Evolutionary conservation across 1,284 basidiomycete species (phyloP).

Genomic region (Afroboletus lepidellus): DNA sequence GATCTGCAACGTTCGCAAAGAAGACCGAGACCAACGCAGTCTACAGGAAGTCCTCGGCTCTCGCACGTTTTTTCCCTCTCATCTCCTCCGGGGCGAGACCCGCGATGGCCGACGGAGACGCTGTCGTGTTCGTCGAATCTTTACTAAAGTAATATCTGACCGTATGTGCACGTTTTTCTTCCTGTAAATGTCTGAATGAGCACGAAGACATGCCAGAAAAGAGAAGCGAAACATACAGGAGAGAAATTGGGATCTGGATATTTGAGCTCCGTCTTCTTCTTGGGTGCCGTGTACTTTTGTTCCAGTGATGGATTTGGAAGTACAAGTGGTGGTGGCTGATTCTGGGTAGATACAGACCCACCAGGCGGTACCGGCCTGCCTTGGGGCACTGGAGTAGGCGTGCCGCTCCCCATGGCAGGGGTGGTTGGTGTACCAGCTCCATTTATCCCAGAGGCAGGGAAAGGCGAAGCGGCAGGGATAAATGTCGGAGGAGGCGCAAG

Average conservation of each 20-base stretch:
- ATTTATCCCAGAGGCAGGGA: conserved; percentile 17
- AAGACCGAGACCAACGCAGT: conserved; percentile 31
- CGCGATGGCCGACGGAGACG: conserved; percentile 18
- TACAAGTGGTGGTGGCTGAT: conserved; percentile 39
- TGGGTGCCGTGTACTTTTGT: conserved; percentile 70
- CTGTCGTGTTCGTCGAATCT: conserved; percentile 33
- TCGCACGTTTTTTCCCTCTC: conserved; percentile 72
- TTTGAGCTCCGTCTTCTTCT: conserved; percentile 76
- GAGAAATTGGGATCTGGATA: conserved; percentile 76
- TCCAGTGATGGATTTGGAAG: conserved; percentile 57
- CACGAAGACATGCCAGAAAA: background rate
- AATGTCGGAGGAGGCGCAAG: conserved; percentile 41
- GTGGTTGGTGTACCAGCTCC: conserved; percentile 16
- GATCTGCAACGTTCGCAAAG: conserved; percentile 27
- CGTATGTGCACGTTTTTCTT: conserved; percentile 78
- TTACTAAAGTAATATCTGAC: conserved; percentile 68
- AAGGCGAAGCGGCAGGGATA: conserved; percentile 33
- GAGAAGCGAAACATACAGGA: conserved; percentile 47
- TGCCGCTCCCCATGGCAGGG: conserved; percentile 20
- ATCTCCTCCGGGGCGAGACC: conserved; percentile 48
- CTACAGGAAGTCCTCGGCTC: conserved; percentile 76
- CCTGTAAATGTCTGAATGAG: conserved; percentile 42
- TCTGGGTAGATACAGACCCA: conserved; percentile 21
- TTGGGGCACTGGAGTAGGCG: conserved; percentile 21
- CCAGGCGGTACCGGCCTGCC: conserved; percentile 18